Percentiles rank a stretch among this genome's conserved stretches.
Evolutionary conservation across 306 rosid species (phyloP).

Genomic region (Begonia fuchsioides): DNA sequence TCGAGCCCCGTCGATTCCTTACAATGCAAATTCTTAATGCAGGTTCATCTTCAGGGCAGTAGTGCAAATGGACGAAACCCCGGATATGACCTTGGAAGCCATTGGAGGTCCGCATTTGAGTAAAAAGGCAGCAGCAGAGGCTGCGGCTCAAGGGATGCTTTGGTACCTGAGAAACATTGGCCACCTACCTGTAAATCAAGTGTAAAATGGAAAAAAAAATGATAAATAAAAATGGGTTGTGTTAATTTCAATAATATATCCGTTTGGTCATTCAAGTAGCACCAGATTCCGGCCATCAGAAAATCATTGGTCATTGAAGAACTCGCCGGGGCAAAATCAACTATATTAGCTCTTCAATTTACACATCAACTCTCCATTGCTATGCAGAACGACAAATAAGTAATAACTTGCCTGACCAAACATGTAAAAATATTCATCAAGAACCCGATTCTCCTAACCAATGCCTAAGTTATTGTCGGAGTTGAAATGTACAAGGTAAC

Average conservation of each 20-base stretch:
- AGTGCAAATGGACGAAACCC: constrained; percentile 45
- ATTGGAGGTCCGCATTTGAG: constrained; percentile 30
- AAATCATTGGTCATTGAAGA: neutral
- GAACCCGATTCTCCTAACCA: too few species aligned
- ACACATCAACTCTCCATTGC: too few species aligned
- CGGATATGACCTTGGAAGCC: constrained; percentile 34
- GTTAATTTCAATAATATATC: neutral
- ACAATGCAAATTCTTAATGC: constrained; percentile 6
- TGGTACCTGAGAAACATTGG: constrained; percentile 59
- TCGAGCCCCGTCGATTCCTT: neutral
- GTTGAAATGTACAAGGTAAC: too few species aligned
- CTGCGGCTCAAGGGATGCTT: constrained; percentile 72
- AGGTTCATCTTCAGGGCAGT: constrained; percentile 61
- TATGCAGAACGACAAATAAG: too few species aligned
- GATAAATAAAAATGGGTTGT: neutral
- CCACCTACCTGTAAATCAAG: constrained; percentile 7
- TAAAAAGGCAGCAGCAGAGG: constrained; percentile 70
- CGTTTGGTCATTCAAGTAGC: too few species aligned
- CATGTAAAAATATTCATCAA: too few species aligned
- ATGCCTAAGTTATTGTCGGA: too few species aligned
- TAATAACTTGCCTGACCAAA: too few species aligned
- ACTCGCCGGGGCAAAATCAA: neutral
- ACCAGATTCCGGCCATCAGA: too few species aligned
- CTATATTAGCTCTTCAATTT: too few species aligned
- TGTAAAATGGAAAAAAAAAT: neutral